phyloP scores from a whole-genome alignment of 192 early-diverging fungal species.

The Entomortierella parvispora region DNA sequence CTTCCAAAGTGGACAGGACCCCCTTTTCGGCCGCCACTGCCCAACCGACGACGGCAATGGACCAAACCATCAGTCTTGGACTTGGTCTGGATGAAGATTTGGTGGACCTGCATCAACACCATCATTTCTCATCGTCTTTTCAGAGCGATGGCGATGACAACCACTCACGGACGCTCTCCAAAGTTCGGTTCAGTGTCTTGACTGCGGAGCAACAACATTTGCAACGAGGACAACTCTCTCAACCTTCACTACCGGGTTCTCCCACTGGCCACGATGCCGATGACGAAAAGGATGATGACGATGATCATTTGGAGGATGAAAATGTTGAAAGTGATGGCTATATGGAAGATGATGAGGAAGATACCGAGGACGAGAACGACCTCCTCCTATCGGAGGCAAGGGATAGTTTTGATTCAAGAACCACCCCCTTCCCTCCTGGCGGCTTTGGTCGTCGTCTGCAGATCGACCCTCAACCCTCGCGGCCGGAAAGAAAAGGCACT shows the following conservation, averaged over 20 bases:
- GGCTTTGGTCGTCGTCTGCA: background rate
- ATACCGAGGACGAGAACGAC: constrained; percentile 19
- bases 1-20: too few species aligned
- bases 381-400: too few species aligned
- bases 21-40: background rate
- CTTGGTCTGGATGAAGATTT: constrained; percentile 15
- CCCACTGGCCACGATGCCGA: constrained; percentile 30
- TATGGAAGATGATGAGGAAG: constrained; percentile 23
- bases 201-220: background rate
- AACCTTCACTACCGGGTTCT: constrained; percentile 2
- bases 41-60: background rate
- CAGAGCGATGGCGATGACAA: background rate
- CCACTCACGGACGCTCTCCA: background rate
- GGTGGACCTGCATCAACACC: background rate
- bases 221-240: background rate
- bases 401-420: too few species aligned
- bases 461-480: too few species aligned
- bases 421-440: too few species aligned
- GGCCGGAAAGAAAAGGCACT: background rate
- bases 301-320: constrained; percentile 5
- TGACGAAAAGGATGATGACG: constrained; percentile 22
- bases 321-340: constrained; percentile 6
- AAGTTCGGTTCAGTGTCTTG: constrained; percentile 1
- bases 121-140: background rate
- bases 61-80: constrained; percentile 7